These are phyloP conservation scores for Postia placenta DNA, from an alignment of 768 basidiomycete genomes.

Conservation along the genomic window DNA sequence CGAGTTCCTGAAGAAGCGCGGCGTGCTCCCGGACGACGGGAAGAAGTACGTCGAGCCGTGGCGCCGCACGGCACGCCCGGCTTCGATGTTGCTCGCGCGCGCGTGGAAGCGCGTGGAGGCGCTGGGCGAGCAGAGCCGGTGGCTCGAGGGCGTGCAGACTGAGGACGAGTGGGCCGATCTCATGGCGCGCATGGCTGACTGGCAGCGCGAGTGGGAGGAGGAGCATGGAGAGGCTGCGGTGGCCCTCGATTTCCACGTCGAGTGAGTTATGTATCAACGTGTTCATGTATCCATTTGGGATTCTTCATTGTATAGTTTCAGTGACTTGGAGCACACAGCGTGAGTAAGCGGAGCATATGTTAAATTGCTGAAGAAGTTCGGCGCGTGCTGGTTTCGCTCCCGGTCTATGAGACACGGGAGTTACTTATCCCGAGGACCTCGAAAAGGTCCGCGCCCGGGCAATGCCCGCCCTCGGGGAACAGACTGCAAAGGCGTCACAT, in stretches of 20 bases:
- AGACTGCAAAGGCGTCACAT: neutral
- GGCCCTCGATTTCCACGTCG: neutral
- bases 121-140: conserved; percentile 32
- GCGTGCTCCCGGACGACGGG: conserved; percentile 34
- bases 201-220: conserved; percentile 51
- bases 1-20: conserved; percentile 21
- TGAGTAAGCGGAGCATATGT: too few relatives aligned
- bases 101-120: conserved; percentile 41
- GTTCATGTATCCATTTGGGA: too few relatives aligned
- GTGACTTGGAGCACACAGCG: too few relatives aligned
- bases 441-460: neutral
- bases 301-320: too few relatives aligned
- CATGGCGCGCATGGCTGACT: conserved; percentile 40
- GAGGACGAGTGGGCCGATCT: conserved; percentile 47
- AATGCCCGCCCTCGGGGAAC: neutral
- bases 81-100: conserved; percentile 30
- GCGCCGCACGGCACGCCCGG: conserved; percentile 32
- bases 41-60: conserved; percentile 44
- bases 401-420: neutral
- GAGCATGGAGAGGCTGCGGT: conserved; percentile 15
- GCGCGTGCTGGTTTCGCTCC: neutral
- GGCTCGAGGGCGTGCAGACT: conserved; percentile 43
- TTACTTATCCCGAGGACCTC: neutral
- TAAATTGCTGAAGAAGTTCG: neutral
- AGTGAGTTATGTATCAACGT: neutral